Evolutionary conservation across 2,329 filamentous ascomycete species (phyloP), one percentile per base, ranked within the genome.

Genomic region (Hymenoscyphus fructigenus): DNA sequence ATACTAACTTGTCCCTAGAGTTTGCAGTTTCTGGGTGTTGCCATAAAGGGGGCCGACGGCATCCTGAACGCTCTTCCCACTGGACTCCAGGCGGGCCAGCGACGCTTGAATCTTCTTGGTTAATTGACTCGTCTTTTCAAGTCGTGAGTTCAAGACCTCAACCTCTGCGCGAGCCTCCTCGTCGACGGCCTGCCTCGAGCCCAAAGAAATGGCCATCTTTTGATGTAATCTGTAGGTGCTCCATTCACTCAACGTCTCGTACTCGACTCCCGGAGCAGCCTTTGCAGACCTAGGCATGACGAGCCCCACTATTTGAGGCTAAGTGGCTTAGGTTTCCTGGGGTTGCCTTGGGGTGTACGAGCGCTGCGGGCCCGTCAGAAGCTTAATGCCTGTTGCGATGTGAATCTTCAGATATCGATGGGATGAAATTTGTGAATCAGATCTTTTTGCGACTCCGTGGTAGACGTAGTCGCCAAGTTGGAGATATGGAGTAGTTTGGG

Each of bases 61-160:
- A 75, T 97, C 92, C 73, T 92, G 90, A 23, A 98, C 93, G 66
- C 91, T 93, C 79, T 93, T 92, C 20, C 94, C 95, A 61, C 92
- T 96, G 44, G 89, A 87, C 73, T 98, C 93, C 38, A 99, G 83
- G 63, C 93, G 86, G 44, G 88, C 86, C 70, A 97, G 84, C 60
- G 92, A 96, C 32, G 91, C 90, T 78, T 96, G 91, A 63, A 99
- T 97, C 82, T 96, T 97, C 81, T 95, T 97, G 36, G 93, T 97
- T 76, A 98, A 85, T 75, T 92, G 88, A 66, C 93, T 90, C 71
- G 96, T 96, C 84, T 97, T 98, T 72, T 96, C 92, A 67, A 98
- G 87, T 47, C 88, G 83, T 62, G 87, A 90, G 71, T 88, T 89
- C 58, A 91, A 80, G 34, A 90, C 88, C 70, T 91, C 88, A 62